phyloP scores from a whole-genome alignment of 2,329 filamentous ascomycete species.

The Paecilomyces fulvus region DNA sequence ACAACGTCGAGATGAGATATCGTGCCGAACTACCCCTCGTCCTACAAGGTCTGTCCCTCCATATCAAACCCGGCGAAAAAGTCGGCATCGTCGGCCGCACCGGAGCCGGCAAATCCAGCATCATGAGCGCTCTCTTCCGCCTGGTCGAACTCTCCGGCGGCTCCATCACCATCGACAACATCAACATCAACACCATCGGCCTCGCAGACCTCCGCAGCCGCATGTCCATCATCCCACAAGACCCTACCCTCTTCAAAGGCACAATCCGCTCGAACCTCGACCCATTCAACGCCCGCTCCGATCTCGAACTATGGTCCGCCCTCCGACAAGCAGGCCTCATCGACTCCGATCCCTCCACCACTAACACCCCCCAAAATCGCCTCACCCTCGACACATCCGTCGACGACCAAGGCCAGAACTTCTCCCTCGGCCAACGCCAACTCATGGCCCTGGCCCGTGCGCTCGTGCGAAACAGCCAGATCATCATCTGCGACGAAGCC shows the following conservation, averaged over 20 bases:
- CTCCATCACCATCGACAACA: conserved; percentile 5
- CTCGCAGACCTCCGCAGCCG: conserved; percentile 6
- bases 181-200: conserved; percentile 6
- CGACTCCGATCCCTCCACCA: not conserved
- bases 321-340: conserved; percentile 4
- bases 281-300: conserved; percentile 7
- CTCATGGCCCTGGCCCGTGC: conserved; percentile 64
- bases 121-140: conserved; percentile 12
- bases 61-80: conserved; percentile 6
- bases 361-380: not conserved
- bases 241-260: conserved; percentile 7
- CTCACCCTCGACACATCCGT: conserved; percentile 26
- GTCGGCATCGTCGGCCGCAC: conserved; percentile 13
- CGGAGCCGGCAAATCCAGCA: conserved; percentile 13
- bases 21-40: conserved; percentile 6
- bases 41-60: conserved; percentile 5
- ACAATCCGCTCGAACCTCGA: conserved; percentile 8
- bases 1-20: conserved; percentile 7
- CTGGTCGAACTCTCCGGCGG: conserved; percentile 7
- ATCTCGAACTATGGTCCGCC: conserved; percentile 6
- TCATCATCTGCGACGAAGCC: conserved; percentile 70
- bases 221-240: conserved; percentile 8
- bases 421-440: conserved; percentile 65
- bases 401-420: conserved; percentile 59
- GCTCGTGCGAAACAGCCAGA: conserved; percentile 59